Evolutionary conservation across 495 filamentous ascomycete genomes (phyloP).

Genomic region (Annulohypoxylon nitens): DNA sequence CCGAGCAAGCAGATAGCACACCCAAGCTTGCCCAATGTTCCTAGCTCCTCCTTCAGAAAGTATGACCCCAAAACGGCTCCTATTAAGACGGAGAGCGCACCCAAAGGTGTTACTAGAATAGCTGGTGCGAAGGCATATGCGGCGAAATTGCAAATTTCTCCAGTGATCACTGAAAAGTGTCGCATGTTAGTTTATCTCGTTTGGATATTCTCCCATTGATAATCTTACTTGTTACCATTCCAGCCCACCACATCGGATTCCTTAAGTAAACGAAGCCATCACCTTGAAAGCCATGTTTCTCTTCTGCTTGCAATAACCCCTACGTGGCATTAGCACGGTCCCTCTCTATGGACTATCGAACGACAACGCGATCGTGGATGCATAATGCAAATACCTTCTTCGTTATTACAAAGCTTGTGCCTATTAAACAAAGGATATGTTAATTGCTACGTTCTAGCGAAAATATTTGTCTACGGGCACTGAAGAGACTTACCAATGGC

Average conservation of each 20-base stretch:
- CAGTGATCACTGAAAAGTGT: constrained; percentile 72
- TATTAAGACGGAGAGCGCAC: constrained; percentile 93
- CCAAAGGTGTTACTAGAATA: constrained; percentile 94
- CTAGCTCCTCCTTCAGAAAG: constrained; percentile 89
- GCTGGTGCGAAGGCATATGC: constrained; percentile 98
- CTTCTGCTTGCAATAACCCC: constrained; percentile 90
- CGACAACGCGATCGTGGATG: neutral
- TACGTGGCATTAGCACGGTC: constrained; percentile 52
- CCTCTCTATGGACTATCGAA: constrained; percentile 13
- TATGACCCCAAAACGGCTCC: constrained; percentile 95
- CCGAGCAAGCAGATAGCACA: constrained; percentile 97
- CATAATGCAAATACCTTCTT: constrained; percentile 74
- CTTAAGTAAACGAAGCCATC: constrained; percentile 94
- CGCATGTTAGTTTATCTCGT: constrained; percentile 29
- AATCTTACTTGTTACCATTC: constrained; percentile 83
- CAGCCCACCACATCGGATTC: constrained; percentile 95
- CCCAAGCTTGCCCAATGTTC: constrained; percentile 89
- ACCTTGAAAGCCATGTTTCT: constrained; percentile 94
- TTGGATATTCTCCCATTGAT: neutral
- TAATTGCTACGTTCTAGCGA: constrained; percentile 33
- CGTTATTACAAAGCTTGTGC: constrained; percentile 93
- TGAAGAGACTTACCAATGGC: constrained; percentile 80
- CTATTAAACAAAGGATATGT: constrained; percentile 58
- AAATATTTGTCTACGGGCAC: neutral
- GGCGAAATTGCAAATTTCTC: constrained; percentile 95